Percentiles rank a stretch among this genome's conserved stretches.
phyloP scores from a whole-genome alignment of 108 stramenopile genomes.

The Nannochloropsis oceanica region DNA sequence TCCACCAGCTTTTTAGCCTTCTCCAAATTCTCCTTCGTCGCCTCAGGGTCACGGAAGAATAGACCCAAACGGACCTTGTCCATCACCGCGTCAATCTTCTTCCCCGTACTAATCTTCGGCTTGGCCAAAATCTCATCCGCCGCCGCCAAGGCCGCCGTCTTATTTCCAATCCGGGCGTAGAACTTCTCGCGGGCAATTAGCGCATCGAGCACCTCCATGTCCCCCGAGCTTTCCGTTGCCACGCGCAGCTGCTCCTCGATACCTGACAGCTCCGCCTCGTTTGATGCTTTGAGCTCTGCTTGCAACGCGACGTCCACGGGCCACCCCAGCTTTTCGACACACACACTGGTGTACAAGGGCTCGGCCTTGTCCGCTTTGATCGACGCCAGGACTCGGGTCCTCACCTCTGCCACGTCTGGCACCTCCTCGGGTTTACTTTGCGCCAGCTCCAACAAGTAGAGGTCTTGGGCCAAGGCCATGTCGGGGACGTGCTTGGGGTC shows the following conservation, averaged over 20 bases:
- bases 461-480: background rate
- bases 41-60: conserved; percentile 56
- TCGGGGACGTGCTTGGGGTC: background rate
- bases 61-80: conserved; percentile 64
- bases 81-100: conserved; percentile 87
- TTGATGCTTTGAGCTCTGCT: conserved; percentile 3
- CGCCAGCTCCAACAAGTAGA: background rate
- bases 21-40: conserved; percentile 43
- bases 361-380: conserved; percentile 1
- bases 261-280: conserved; percentile 3
- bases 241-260: conserved; percentile 31
- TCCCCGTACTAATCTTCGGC: conserved; percentile 78
- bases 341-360: background rate
- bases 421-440: background rate
- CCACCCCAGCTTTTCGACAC: background rate
- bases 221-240: conserved; percentile 79
- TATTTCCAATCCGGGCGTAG: conserved; percentile 59
- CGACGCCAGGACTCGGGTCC: background rate
- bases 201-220: conserved; percentile 93
- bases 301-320: conserved; percentile 1
- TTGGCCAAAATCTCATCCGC: conserved; percentile 60
- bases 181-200: conserved; percentile 63
- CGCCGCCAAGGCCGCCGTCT: conserved; percentile 58
- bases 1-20: conserved; percentile 30
- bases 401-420: background rate